Conservation (phyloP, 1,284 basidiomycete genomes). For the Pisolithus thermaeus region DNA sequence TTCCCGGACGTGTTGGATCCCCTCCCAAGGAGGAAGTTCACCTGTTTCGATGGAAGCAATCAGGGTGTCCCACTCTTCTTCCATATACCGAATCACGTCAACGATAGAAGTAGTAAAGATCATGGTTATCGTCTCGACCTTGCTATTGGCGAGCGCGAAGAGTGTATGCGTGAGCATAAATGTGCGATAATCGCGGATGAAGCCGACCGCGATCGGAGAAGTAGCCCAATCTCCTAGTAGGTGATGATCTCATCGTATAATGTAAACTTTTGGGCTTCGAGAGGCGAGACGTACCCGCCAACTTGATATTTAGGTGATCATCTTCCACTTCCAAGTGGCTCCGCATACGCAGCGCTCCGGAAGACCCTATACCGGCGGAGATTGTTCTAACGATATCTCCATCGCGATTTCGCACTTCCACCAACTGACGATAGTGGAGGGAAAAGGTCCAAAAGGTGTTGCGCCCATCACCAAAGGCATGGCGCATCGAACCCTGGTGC, state of each 20-base stretch:
- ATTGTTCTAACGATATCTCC: background rate
- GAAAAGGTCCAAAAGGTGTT: background rate
- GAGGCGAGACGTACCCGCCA: background rate
- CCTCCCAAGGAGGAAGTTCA: background rate
- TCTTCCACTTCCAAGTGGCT: background rate
- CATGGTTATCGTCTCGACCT: slow-evolving; percentile 6
- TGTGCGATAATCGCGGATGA: slow-evolving; percentile 15
- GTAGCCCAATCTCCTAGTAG: slow-evolving; percentile 4
- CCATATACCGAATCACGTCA: slow-evolving; percentile 14
- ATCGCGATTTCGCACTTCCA: background rate
- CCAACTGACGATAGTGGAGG: slow-evolving; percentile 1
- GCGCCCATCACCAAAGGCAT: background rate
- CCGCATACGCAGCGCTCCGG: background rate
- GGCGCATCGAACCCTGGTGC: background rate
- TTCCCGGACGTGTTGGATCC: slow-evolving; percentile 4
- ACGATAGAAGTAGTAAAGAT: slow-evolving; percentile 11
- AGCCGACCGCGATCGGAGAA: slow-evolving; percentile 13
- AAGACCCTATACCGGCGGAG: background rate
- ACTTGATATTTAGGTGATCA: background rate
- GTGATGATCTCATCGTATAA: background rate
- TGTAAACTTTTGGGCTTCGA: background rate
- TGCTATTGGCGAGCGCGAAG: slow-evolving; percentile 12
- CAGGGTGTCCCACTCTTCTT: slow-evolving; percentile 14
- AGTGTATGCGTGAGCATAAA: slow-evolving; percentile 21
- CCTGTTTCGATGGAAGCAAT: slow-evolving; percentile 10